Conservation (phyloP, 2,329 filamentous ascomycete genomes). For the Endocalyx cinctus region DNA sequence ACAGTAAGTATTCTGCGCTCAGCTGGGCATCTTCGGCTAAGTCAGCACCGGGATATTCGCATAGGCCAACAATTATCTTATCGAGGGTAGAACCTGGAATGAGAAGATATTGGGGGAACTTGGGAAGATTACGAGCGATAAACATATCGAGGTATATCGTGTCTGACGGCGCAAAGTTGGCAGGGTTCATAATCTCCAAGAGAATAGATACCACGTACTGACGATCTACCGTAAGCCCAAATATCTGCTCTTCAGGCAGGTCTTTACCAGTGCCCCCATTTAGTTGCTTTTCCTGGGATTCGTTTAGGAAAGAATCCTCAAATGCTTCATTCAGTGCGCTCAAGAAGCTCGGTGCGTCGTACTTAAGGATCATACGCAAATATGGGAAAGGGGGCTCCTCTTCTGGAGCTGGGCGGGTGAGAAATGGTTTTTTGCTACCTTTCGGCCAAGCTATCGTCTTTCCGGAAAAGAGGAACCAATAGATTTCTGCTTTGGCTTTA, state of each 20-base stretch:
- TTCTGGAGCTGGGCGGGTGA: slow-evolving; percentile 51
- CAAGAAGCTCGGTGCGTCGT: slow-evolving; percentile 87
- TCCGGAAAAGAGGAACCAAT: slow-evolving; percentile 90
- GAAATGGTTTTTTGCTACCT: slow-evolving; percentile 54
- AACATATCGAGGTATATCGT: slow-evolving; percentile 99
- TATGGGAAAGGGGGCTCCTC: slow-evolving; percentile 79
- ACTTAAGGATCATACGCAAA: slow-evolving; percentile 76
- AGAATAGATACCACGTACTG: slow-evolving; percentile 92
- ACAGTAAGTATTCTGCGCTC: slow-evolving; percentile 93
- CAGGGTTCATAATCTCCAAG: slow-evolving; percentile 79
- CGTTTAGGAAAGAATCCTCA: slow-evolving; percentile 89
- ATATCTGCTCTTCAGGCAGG: slow-evolving; percentile 60
- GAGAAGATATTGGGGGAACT: slow-evolving; percentile 93
- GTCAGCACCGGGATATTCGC: slow-evolving; percentile 74
- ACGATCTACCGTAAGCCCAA: slow-evolving; percentile 71
- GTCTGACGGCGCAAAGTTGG: slow-evolving; percentile 72
- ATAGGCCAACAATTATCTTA: slow-evolving; percentile 75
- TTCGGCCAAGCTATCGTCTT: slow-evolving; percentile 72
- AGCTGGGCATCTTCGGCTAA: slow-evolving; percentile 91
- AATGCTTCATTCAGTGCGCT: slow-evolving; percentile 97
- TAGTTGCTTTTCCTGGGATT: slow-evolving; percentile 59
- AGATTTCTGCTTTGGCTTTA: slow-evolving; percentile 80
- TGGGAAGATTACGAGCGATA: slow-evolving; percentile 88
- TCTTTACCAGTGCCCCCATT: slow-evolving; percentile 49
- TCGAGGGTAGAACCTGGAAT: slow-evolving; percentile 83